phyloP scores from a whole-genome alignment of 2,329 filamentous ascomycete genomes.

The Colletotrichum gigasporum region DNA sequence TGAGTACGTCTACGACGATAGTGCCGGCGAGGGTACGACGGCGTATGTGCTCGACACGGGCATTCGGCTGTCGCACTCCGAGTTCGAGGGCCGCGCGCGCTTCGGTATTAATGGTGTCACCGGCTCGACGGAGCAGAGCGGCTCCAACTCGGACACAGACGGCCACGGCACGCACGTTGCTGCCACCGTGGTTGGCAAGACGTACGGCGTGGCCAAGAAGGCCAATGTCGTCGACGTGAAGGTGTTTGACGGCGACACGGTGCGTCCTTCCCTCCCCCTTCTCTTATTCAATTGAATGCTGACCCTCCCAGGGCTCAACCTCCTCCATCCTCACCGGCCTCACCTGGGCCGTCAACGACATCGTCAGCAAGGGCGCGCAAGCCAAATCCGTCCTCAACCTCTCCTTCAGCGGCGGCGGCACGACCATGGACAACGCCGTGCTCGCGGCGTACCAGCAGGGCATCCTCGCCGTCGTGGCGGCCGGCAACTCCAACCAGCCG shows the following conservation, averaged over 20 bases:
- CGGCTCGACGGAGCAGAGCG: conserved; percentile 35
- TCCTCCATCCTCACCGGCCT: conserved; percentile 34
- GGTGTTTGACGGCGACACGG: conserved; percentile 35
- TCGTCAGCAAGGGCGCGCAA: conserved; percentile 29
- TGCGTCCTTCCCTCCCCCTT: conserved; percentile 40
- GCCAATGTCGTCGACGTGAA: conserved; percentile 41
- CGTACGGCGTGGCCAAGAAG: conserved; percentile 42
- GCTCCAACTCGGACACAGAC: conserved; percentile 29
- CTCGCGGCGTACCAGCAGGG: conserved; percentile 53
- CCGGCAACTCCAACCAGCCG: conserved; percentile 58
- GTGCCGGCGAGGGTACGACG: conserved; percentile 37
- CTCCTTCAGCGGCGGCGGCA: conserved; percentile 53
- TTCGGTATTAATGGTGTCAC: conserved; percentile 39
- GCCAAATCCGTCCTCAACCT: conserved; percentile 48
- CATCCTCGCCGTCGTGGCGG: conserved; percentile 62
- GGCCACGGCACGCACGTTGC: conserved; percentile 45
- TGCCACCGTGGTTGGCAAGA: conserved; percentile 41
- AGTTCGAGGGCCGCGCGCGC: conserved; percentile 40
- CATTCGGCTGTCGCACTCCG: conserved; percentile 47
- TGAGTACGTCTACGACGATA: conserved; percentile 39
- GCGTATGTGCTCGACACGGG: conserved; percentile 56
- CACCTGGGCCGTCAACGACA: conserved; percentile 39
- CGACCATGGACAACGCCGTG: conserved; percentile 62
- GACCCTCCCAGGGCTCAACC: conserved; percentile 4
- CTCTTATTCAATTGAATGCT: background rate